phyloP scores from a whole-genome alignment of 306 rosid species.

The Acacia crassicarpa region DNA sequence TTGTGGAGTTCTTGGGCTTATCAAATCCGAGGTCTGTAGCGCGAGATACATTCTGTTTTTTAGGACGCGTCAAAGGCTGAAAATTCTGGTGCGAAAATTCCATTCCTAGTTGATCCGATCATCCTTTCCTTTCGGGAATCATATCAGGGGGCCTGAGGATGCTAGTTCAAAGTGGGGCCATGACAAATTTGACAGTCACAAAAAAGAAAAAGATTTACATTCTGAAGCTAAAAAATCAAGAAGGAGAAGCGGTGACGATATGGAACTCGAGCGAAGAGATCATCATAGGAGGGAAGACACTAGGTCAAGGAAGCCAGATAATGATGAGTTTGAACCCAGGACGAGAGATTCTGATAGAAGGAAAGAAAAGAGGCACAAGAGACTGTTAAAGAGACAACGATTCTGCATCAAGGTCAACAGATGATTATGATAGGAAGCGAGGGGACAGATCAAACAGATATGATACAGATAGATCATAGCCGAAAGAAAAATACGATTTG shows the following conservation, averaged over 20 bases:
- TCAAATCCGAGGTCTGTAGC: too few species aligned
- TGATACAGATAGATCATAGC: slow-evolving; percentile 27
- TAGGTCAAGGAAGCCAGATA: slow-evolving; percentile 41
- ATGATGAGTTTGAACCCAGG: slow-evolving; percentile 45
- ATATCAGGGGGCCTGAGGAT: too few species aligned
- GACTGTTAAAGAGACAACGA: slow-evolving; percentile 44
- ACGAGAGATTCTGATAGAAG: slow-evolving; percentile 47
- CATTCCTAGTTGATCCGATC: too few species aligned
- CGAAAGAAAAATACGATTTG: slow-evolving; percentile 33
- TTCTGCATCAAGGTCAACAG: slow-evolving; percentile 48
- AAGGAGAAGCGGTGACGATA: slow-evolving; percentile 28
- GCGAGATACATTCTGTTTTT: too few species aligned
- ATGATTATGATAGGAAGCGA: slow-evolving; percentile 50
- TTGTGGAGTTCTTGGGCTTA: too few species aligned
- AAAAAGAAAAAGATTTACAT: slow-evolving; percentile 39
- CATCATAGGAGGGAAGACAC: slow-evolving; percentile 50
- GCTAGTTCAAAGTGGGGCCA: slow-evolving; percentile 59
- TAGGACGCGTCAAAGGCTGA: too few species aligned
- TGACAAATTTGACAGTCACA: slow-evolving; percentile 65
- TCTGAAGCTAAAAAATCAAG: slow-evolving; percentile 47
- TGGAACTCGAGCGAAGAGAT: slow-evolving; percentile 43
- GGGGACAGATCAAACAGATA: slow-evolving; percentile 37
- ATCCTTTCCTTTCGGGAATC: too few species aligned
- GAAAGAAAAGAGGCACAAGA: slow-evolving; percentile 50
- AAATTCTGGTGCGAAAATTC: too few species aligned